Evolutionary conservation across 306 rosid genomes (phyloP).

Genomic region (Echinosophora koreensis): DNA sequence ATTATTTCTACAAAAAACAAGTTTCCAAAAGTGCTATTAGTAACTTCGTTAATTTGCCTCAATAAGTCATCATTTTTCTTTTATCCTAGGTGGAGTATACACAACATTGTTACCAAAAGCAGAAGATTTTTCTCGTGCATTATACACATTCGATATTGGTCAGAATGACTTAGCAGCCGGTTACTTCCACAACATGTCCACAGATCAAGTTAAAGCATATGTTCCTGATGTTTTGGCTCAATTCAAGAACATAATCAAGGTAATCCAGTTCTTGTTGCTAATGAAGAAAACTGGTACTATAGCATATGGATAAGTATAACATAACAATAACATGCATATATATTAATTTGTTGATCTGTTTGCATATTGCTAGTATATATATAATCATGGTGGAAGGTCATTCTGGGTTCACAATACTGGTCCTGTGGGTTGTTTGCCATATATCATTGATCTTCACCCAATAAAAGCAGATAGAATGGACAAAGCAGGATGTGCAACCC

Average conservation of each 20-base stretch:
- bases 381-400: slow-evolving; percentile 61
- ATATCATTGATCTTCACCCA: slow-evolving; percentile 51
- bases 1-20: no score
- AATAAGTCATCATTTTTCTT: not conserved
- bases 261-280: slow-evolving; percentile 6
- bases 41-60: not conserved
- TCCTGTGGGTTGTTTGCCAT: slow-evolving; percentile 65
- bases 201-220: slow-evolving; percentile 60
- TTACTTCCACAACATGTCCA: slow-evolving; percentile 69
- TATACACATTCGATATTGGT: slow-evolving; percentile 83
- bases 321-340: not conserved
- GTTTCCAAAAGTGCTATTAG: not conserved
- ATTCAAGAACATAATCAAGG: slow-evolving; percentile 53
- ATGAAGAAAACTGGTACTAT: not conserved
- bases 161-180: slow-evolving; percentile 81
- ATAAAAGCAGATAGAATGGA: slow-evolving; percentile 45
- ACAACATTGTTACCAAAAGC: slow-evolving; percentile 62
- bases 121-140: slow-evolving; percentile 58
- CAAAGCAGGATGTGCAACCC: slow-evolving; percentile 64
- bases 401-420: slow-evolving; percentile 65
- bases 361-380: slow-evolving; percentile 46
- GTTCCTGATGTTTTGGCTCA: slow-evolving; percentile 61
- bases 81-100: slow-evolving; percentile 55
- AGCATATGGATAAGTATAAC: not conserved
- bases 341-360: not conserved